phyloP scores from a whole-genome alignment of 2,329 filamentous ascomycete species.

The Amauroascus verrucosus region DNA sequence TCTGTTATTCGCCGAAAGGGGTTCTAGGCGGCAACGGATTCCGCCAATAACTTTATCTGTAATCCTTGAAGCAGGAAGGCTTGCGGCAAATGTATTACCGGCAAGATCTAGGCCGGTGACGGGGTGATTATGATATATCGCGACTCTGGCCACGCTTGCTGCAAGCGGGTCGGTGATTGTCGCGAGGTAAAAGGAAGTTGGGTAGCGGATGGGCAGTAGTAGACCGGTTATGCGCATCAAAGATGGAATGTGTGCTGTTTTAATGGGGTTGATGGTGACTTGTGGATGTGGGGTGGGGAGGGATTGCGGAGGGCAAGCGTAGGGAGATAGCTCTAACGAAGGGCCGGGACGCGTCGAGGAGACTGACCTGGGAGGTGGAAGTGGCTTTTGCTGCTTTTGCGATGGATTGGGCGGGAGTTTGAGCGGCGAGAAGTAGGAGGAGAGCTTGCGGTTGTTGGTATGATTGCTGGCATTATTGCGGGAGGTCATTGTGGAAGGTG shows the following conservation, averaged over 20 bases:
- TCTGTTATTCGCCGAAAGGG: conserved; percentile 18
- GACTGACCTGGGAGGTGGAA: conserved; percentile 21
- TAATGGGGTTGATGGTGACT: conserved; percentile 45
- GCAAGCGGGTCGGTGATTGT: conserved; percentile 46
- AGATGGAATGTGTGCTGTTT: conserved; percentile 44
- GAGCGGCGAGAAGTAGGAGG: conserved; percentile 5
- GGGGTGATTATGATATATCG: conserved; percentile 45
- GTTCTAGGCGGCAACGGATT: conserved; percentile 40
- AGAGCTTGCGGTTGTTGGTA: conserved; percentile 4
- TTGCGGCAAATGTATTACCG: conserved; percentile 3
- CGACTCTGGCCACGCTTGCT: conserved; percentile 48
- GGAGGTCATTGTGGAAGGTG: conserved; percentile 8
- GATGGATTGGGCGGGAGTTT: conserved; percentile 10
- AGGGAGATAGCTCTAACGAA: conserved; percentile 24
- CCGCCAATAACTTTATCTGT: conserved; percentile 40
- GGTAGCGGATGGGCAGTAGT: conserved; percentile 52
- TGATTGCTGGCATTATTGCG: neutral
- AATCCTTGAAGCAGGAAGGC: conserved; percentile 7
- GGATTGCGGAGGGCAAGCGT: conserved; percentile 15
- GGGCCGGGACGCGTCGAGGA: conserved; percentile 20
- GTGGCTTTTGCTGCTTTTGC: conserved; percentile 19
- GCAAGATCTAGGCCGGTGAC: conserved; percentile 21
- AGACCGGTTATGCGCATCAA: conserved; percentile 49
- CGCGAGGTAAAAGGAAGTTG: conserved; percentile 51
- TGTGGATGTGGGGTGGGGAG: conserved; percentile 37